Evolutionary conservation across 169 alveolate species (phyloP), one percentile per base, ranked within the genome.

Genomic region (Perkinsus olseni): DNA sequence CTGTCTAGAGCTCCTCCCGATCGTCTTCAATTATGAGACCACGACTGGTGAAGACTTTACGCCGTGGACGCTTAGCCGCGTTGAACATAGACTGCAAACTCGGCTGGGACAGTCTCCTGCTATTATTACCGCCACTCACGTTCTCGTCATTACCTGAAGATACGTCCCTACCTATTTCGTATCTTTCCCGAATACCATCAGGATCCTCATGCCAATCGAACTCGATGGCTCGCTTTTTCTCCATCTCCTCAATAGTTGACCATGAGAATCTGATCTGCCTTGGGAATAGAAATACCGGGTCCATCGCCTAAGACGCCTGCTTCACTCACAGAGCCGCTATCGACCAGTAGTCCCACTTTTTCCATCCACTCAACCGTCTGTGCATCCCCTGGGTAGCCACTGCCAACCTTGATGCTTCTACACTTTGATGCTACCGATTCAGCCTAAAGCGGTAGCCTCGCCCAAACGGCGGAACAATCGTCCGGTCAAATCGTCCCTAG

Each of bases 331-430:
- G 20, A 34, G 24, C 38, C 10, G 21, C 74, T 0, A 36, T 51
- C 38, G 92, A 48, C 17, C 37, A 91, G 21, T n/a, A n/a, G n/a
- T 24, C 28, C 8, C 40, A 39, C 62, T 34, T 91, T 91, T 10
- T 39, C 93, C 93, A 91, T 11, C 93, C 93, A 91, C 74, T 45
- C 37, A 0, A 91, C 38, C 74, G 93, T 91, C 34, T 21, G 38
- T 21, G 48, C 38, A 37, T 91, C 93, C 8, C 93, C 93, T 21
- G 93, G 93, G 39, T 91, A 91, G 31, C 93, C 93, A 21, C 93
- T 39, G 74, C 93, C 93, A 21, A 91, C 82, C 82, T 62, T 28
- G 4, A 62, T 24, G 17, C 82, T 28, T 24, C 82, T 13, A 28
- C 82, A 62, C 13, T 13, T 8, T 24, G 28, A 0, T 24, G 34